Conservation (phyloP, 768 basidiomycete species). For the Floccularia luteovirens region DNA sequence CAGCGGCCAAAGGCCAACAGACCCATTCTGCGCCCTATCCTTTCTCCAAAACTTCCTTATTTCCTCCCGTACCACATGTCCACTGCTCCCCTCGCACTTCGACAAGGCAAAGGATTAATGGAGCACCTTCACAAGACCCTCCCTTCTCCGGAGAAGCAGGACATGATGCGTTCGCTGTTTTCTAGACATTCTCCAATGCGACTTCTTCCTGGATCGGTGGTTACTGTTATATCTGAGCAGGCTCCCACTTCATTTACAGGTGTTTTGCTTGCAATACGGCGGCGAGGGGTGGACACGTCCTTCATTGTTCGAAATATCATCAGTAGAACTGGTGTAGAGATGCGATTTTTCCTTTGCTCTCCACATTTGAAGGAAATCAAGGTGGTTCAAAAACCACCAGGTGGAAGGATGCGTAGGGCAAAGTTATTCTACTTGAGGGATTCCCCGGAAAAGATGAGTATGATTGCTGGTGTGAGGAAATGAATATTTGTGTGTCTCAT, state of each 20-base stretch:
- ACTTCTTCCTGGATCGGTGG: constrained; percentile 77
- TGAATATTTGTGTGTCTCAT: no score
- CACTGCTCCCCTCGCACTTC: constrained; percentile 37
- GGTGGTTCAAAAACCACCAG: constrained; percentile 60
- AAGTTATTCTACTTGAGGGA: constrained; percentile 81
- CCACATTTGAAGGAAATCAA: constrained; percentile 86
- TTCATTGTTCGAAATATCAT: constrained; percentile 87
- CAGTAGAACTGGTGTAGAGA: constrained; percentile 87
- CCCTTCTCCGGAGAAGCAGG: constrained; percentile 60
- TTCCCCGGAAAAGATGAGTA: constrained; percentile 79
- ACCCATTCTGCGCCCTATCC: constrained; percentile 40
- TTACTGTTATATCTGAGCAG: constrained; percentile 71
- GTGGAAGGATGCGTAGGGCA: constrained; percentile 61
- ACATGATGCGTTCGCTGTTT: constrained; percentile 64
- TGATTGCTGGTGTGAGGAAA: constrained; percentile 30
- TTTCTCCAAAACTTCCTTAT: constrained; percentile 64
- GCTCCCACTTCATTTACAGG: constrained; percentile 84
- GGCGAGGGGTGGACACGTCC: constrained; percentile 82
- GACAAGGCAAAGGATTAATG: constrained; percentile 74
- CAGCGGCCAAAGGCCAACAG: constrained; percentile 20
- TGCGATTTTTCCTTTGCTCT: constrained; percentile 82
- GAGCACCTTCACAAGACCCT: constrained; percentile 59
- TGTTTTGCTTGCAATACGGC: constrained; percentile 75
- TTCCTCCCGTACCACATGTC: constrained; percentile 37
- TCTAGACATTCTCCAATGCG: constrained; percentile 59